Evolutionary conservation across 345 rosid species (phyloP).

Genomic region (Salix purpurea): DNA sequence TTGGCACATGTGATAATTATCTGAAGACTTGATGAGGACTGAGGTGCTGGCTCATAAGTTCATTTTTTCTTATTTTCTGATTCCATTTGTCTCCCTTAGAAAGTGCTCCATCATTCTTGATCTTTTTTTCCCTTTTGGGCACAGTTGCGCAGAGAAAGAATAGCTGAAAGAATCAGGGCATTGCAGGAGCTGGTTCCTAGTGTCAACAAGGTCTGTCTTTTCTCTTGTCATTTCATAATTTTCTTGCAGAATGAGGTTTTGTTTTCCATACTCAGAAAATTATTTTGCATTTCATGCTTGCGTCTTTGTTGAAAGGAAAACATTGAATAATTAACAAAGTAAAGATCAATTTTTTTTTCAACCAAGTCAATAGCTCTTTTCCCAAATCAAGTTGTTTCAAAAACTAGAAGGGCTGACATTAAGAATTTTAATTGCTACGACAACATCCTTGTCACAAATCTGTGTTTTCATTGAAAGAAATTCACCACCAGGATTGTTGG

Average conservation of each 20-base stretch:
- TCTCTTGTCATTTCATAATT: constrained; percentile 10
- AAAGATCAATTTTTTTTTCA: neutral
- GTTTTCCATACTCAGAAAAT: neutral
- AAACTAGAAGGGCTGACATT: neutral
- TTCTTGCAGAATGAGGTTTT: neutral
- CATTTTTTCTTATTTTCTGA: neutral
- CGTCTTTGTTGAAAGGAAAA: neutral
- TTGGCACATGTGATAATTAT: constrained; percentile 1
- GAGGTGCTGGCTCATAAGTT: neutral
- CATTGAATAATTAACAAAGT: neutral
- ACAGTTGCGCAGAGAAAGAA: constrained; percentile 95
- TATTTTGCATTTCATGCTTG: neutral
- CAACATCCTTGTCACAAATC: neutral
- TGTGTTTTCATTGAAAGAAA: neutral
- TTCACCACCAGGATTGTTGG: neutral
- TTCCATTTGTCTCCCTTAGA: neutral
- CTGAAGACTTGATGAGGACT: neutral
- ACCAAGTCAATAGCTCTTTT: neutral
- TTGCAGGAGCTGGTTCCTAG: constrained; percentile 97
- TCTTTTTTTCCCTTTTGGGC: constrained; percentile 16
- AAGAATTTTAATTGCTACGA: neutral
- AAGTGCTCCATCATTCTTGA: neutral
- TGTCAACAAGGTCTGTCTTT: constrained; percentile 76
- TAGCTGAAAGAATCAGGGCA: constrained; percentile 97
- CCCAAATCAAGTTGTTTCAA: neutral